phyloP scores from a whole-genome alignment of 305 asterid species.

The Ajuga reptans region DNA sequence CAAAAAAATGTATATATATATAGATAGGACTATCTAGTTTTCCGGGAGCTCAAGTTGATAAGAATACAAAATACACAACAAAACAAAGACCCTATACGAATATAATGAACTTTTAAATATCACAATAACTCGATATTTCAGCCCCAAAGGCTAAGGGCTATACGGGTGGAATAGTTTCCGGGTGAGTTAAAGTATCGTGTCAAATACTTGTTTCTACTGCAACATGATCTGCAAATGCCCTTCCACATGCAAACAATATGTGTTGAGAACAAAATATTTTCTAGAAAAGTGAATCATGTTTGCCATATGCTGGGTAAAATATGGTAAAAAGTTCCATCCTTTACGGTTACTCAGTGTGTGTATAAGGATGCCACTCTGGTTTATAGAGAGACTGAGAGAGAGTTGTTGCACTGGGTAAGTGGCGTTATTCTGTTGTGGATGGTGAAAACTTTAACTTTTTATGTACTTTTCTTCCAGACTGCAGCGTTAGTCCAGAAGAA shows the following conservation, averaged over 20 bases:
- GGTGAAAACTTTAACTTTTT: background rate
- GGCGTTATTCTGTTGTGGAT: background rate
- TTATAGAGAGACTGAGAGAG: background rate
- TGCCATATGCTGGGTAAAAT: background rate
- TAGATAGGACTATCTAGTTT: no score
- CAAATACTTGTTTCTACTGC: no score
- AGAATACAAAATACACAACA: no score
- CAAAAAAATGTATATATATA: no score
- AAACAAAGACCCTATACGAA: no score
- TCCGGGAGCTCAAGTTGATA: no score
- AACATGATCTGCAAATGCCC: background rate
- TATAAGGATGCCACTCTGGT: background rate
- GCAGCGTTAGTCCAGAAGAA: constrained; percentile 71
- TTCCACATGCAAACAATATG: background rate
- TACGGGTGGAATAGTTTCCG: no score
- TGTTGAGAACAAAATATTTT: background rate
- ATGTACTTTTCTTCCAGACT: constrained; percentile 32
- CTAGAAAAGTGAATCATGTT: background rate
- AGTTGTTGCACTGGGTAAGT: background rate
- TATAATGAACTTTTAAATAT: no score
- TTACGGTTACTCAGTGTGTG: background rate
- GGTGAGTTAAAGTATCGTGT: no score
- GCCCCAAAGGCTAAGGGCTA: no score
- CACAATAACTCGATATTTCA: no score
- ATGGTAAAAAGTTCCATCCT: background rate